phyloP scores from a whole-genome alignment of 2,329 filamentous ascomycete genomes.

The Paecilomyces formosus region DNA sequence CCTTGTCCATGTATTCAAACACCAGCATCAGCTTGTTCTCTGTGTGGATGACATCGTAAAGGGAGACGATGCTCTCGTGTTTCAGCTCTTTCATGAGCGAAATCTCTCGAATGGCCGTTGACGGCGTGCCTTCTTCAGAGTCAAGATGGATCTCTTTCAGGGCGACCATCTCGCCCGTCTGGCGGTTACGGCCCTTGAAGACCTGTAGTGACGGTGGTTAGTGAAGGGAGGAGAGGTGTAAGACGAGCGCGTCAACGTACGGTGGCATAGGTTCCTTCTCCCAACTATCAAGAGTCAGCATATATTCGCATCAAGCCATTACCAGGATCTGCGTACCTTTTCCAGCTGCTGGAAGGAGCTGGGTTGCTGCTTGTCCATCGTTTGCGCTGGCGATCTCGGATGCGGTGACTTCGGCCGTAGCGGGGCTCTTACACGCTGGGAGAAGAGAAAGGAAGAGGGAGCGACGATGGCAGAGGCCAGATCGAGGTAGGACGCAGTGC shows the following conservation, averaged over 20 bases:
- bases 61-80: constrained; percentile 94
- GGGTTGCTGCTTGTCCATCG: constrained; percentile 86
- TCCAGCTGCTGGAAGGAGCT: constrained; percentile 99
- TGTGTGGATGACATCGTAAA: constrained; percentile 98
- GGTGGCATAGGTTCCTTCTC: constrained; percentile 97
- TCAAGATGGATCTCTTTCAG: constrained; percentile 98
- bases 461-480: constrained; percentile 27
- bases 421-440: constrained; percentile 12
- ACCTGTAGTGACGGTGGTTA: constrained; percentile 52
- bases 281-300: constrained; percentile 51
- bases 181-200: constrained; percentile 95
- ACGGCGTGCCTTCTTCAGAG: constrained; percentile 94
- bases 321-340: constrained; percentile 45
- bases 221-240: constrained; percentile 4
- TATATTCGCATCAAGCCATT: constrained; percentile 1
- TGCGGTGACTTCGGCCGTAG: constrained; percentile 8
- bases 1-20: constrained; percentile 98
- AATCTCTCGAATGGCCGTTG: constrained; percentile 95
- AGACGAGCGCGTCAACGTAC: constrained; percentile 45
- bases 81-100: constrained; percentile 99
- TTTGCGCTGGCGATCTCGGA: constrained; percentile 10
- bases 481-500: constrained; percentile 16
- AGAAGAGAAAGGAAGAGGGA: constrained; percentile 29
- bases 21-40: constrained; percentile 99
- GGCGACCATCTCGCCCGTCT: constrained; percentile 92